Base-by-base conservation (phyloP, 2,329 filamentous ascomycete genomes). In the Neofusicoccum kwambonambiense region DNA sequence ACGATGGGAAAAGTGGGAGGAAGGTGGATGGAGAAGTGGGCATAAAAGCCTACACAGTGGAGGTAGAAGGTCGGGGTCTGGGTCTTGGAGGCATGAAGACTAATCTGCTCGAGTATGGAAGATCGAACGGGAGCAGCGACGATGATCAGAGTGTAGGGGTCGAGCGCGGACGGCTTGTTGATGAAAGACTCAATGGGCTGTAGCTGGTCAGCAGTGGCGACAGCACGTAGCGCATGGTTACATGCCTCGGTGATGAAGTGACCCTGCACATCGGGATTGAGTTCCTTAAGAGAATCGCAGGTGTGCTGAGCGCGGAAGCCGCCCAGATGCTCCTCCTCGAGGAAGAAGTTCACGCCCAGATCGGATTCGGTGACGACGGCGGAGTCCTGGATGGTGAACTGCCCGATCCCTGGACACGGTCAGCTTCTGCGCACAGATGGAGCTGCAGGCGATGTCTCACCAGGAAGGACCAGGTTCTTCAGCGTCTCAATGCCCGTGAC, bases 381-480 rank as follows among this genome's bases (percentile, higher is more conserved):
- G 6, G 90, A 88, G 72, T 99, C 95, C 61, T 90, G 89, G 67
- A 99, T 96, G 0, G 92, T 96, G 76, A 97, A 99, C 31, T 88
- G 87, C 8, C 95, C 96, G 71, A 98, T 90, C 3, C 93, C 89
- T 89, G 63, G 22, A 11, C 49, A 17, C 9, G 3, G 39, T 68
- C 19, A 68, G 65, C 42, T 39, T 12, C 0, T n/a, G 35, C 17
- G 5, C 12, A 5, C 6, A 17, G 35, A 27, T 35, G 11, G 17
- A 52, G 39, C 13, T 62, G 5, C 3, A 9, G 22, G 61, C 9
- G 17, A 70, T 77, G 15, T 22, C 50, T 63, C 77, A 88, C 89
- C 92, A 65, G 95, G 95, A 8, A 99, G 82, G 3, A 99, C 91
- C n/a, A 99, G 86, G 75, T 99, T 99, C 83, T 99, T 99, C 67